These are phyloP conservation scores for Clohesyomyces aquaticus DNA, from an alignment of 495 filamentous ascomycete genomes.

Conservation along the genomic window DNA sequence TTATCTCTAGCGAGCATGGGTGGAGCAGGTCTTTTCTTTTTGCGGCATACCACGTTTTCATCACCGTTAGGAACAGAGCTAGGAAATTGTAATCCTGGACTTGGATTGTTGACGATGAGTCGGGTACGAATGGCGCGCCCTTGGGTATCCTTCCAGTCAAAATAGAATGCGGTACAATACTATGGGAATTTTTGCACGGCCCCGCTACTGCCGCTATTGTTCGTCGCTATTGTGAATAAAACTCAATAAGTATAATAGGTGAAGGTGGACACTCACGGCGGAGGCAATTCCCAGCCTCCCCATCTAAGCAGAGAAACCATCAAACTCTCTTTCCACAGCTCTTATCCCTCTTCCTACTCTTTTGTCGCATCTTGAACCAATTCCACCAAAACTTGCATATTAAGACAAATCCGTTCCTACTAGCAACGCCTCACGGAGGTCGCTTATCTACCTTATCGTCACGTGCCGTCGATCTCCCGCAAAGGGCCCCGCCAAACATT, in stretches of 20 bases:
- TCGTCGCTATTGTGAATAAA: not conserved
- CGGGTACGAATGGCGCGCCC: not conserved
- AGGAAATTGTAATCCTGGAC: slow-evolving; percentile 27
- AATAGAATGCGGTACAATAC: slow-evolving; percentile 30
- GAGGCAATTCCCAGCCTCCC: no score
- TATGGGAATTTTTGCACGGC: not conserved
- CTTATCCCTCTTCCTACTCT: no score
- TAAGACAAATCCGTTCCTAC: no score
- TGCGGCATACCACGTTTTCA: slow-evolving; percentile 33
- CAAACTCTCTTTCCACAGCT: no score
- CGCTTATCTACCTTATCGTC: no score
- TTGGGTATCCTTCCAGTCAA: slow-evolving; percentile 23
- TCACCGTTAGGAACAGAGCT: slow-evolving; percentile 12
- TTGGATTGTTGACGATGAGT: slow-evolving; percentile 23
- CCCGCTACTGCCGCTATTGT: not conserved
- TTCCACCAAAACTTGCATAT: no score
- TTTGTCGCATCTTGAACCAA: no score
- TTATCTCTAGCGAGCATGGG: slow-evolving; percentile 43
- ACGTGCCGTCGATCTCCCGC: not conserved
- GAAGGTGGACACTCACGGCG: no score
- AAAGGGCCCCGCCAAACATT: not conserved
- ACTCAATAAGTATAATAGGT: not conserved
- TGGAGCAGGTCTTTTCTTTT: slow-evolving; percentile 36
- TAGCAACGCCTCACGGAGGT: no score
- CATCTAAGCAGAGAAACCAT: no score